Conservation (phyloP, 2,329 filamentous ascomycete genomes). For the Alternaria novae-zelandiae region DNA sequence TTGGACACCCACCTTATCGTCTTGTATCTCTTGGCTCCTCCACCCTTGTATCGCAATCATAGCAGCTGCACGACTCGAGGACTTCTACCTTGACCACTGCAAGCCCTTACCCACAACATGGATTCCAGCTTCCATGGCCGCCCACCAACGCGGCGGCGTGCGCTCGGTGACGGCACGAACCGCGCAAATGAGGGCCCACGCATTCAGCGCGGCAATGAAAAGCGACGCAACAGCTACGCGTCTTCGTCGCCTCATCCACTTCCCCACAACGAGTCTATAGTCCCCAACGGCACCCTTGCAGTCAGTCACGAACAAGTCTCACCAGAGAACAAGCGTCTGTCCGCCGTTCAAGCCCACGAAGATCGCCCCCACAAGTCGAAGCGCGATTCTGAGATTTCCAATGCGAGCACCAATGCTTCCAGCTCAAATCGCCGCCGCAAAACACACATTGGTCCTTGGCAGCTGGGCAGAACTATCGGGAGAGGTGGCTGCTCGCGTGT, state of each 20-base stretch:
- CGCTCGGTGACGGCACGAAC: slow-evolving; percentile 42
- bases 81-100: slow-evolving; percentile 13
- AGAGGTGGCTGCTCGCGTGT: slow-evolving; percentile 90
- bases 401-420: slow-evolving; percentile 60
- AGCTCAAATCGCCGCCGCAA: slow-evolving; percentile 60
- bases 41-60: slow-evolving; percentile 17
- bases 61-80: slow-evolving; percentile 12
- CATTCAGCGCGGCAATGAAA: slow-evolving; percentile 25
- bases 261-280: slow-evolving; percentile 55
- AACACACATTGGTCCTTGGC: slow-evolving; percentile 91
- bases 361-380: slow-evolving; percentile 56
- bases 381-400: slow-evolving; percentile 61
- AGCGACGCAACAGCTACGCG: slow-evolving; percentile 21
- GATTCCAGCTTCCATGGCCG: slow-evolving; percentile 38
- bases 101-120: slow-evolving; percentile 27
- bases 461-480: slow-evolving; percentile 85
- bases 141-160: slow-evolving; percentile 40
- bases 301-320: slow-evolving; percentile 45
- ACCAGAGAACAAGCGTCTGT: slow-evolving; percentile 61
- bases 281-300: slow-evolving; percentile 52
- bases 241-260: slow-evolving; percentile 30
- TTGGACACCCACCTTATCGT: slow-evolving; percentile 30
- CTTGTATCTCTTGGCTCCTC: slow-evolving; percentile 25
- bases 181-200: slow-evolving; percentile 40
- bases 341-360: slow-evolving; percentile 57